Conservation (phyloP, 78 protist genomes). For the Bodo saltans region DNA sequence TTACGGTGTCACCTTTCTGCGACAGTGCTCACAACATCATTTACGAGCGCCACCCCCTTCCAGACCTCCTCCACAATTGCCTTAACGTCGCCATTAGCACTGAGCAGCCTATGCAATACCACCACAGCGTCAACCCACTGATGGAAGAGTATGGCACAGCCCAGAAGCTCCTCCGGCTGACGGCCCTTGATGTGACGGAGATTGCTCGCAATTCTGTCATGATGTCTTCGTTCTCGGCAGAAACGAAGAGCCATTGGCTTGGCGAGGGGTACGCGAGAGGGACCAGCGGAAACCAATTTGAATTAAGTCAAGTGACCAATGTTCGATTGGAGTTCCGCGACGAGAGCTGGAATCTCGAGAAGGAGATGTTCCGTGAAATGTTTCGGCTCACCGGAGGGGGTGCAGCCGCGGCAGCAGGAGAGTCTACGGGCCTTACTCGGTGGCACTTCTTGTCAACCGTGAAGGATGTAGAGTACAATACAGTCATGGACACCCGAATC, state of each 20-base stretch:
- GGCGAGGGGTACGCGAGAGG: constrained; percentile 35
- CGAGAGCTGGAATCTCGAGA: background rate
- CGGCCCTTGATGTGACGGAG: constrained; percentile 34
- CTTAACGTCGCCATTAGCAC: constrained; percentile 34
- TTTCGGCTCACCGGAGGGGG: background rate
- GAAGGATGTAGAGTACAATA: background rate
- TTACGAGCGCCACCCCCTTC: constrained; percentile 3
- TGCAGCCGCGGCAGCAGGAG: background rate
- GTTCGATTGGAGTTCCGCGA: constrained; percentile 27
- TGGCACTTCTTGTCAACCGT: background rate
- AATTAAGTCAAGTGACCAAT: too few species aligned
- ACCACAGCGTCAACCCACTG: constrained; percentile 29
- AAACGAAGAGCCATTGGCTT: constrained; percentile 30
- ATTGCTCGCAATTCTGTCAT: constrained; percentile 29
- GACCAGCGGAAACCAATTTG: background rate
- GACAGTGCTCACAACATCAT: constrained; percentile 43
- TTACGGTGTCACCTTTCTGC: constrained; percentile 36
- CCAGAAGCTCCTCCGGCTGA: constrained; percentile 10
- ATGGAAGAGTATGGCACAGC: constrained; percentile 47
- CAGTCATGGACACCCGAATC: background rate
- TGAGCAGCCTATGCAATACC: constrained; percentile 38
- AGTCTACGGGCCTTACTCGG: background rate
- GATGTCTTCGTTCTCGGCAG: constrained; percentile 15
- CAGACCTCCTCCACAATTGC: constrained; percentile 8
- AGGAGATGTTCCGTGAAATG: background rate